Evolutionary conservation across 208 protist species (phyloP).

Genomic region (Trypanosomatidae sp.): DNA sequence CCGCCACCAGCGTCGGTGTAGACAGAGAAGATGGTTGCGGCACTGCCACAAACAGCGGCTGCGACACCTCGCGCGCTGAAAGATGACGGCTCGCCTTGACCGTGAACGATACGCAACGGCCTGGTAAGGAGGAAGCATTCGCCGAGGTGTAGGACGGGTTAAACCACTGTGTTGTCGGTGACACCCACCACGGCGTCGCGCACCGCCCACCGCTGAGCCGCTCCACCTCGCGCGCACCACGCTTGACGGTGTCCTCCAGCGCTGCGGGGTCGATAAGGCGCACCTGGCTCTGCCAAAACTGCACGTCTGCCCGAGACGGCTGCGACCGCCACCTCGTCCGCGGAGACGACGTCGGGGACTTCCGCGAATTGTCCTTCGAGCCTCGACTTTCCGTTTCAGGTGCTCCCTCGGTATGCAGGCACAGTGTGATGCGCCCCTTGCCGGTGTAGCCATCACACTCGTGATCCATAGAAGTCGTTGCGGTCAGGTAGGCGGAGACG

Average conservation of each 20-base stretch:
- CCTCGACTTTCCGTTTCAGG: neutral
- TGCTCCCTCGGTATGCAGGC: conserved; percentile 56
- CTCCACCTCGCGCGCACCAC: conserved; percentile 50
- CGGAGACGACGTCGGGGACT: neutral
- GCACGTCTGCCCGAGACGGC: conserved; percentile 7
- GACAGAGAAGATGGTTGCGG: conserved; percentile 1
- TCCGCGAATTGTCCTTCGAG: neutral
- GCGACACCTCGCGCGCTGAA: conserved; percentile 47
- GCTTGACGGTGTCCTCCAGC: conserved; percentile 65
- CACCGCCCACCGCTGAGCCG: conserved; percentile 36
- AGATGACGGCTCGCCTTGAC: conserved; percentile 58
- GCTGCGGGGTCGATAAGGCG: conserved; percentile 42
- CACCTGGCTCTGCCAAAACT: conserved; percentile 42
- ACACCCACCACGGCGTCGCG: conserved; percentile 79
- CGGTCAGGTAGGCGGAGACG: conserved; percentile 74
- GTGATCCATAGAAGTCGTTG: conserved; percentile 69
- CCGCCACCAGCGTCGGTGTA: neutral
- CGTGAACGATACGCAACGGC: conserved; percentile 61
- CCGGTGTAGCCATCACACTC: conserved; percentile 90
- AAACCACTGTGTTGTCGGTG: conserved; percentile 43
- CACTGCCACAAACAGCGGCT: conserved; percentile 62
- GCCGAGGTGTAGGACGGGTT: conserved; percentile 10
- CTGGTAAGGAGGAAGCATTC: conserved; percentile 13
- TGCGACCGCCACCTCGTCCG: neutral
- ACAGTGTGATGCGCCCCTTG: conserved; percentile 61